A percentile compares a stretch with the other conserved stretches of the same genome.
Evolutionary conservation across 148 eudicot species (phyloP).

Genomic region (Vaccinium corymbosum): DNA sequence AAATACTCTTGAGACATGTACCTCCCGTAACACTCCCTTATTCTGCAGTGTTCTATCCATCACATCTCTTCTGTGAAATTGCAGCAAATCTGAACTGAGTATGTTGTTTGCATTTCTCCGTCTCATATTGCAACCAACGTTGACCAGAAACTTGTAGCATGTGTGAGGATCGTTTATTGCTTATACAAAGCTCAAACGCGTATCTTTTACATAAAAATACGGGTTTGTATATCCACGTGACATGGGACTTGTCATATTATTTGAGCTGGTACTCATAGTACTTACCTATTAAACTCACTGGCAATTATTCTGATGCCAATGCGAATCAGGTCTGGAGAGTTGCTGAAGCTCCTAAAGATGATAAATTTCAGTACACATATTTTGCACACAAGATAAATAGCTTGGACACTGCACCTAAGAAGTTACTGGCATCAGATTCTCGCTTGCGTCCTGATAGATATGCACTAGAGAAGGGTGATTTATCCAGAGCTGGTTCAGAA

Average conservation of each 20-base stretch:
- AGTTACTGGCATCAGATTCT: conserved; percentile 76
- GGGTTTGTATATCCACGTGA: background rate
- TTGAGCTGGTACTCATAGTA: background rate
- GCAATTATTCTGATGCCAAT: background rate
- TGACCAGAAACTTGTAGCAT: background rate
- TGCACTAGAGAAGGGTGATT: conserved; percentile 84
- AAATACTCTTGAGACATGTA: background rate
- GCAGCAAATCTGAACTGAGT: background rate
- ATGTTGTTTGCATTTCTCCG: background rate
- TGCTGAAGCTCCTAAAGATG: conserved; percentile 68
- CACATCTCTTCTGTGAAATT: too few relatives aligned
- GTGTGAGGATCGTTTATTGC: background rate
- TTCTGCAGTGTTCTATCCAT: background rate
- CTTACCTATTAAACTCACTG: background rate
- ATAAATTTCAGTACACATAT: conserved; percentile 72
- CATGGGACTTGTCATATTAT: background rate
- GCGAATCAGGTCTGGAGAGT: conserved; percentile 65
- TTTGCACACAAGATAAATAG: conserved; percentile 87
- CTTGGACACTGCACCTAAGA: conserved; percentile 80
- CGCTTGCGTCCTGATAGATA: conserved; percentile 83
- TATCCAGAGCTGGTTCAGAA: conserved; percentile 74
- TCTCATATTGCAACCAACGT: background rate
- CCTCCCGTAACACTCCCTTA: background rate
- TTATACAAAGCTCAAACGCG: background rate
- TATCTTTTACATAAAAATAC: background rate